These are phyloP conservation scores for Fusarium nodosum DNA, from an alignment of 2,329 filamentous ascomycete genomes.

Conservation along the genomic window DNA sequence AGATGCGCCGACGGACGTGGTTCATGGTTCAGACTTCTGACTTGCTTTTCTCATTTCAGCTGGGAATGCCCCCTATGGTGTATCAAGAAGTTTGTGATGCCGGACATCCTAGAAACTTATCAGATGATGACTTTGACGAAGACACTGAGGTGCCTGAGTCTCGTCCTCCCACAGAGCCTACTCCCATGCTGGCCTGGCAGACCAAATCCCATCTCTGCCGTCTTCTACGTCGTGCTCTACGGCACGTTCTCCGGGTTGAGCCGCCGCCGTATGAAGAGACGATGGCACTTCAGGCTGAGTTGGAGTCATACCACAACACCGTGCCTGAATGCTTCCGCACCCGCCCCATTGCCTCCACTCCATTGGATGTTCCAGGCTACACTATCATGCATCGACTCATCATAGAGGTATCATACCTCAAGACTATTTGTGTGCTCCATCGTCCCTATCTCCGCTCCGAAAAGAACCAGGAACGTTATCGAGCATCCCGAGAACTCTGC, in stretches of 20 bases:
- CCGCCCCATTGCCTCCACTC: constrained; percentile 58
- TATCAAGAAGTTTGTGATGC: constrained; percentile 63
- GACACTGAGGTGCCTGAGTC: constrained; percentile 58
- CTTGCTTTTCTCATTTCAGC: constrained; percentile 64
- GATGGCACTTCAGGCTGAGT: constrained; percentile 56
- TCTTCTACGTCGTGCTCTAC: constrained; percentile 60
- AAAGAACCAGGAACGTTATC: constrained; percentile 56
- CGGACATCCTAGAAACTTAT: constrained; percentile 61
- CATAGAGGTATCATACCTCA: constrained; percentile 63
- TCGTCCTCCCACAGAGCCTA: constrained; percentile 59
- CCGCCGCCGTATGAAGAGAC: constrained; percentile 55
- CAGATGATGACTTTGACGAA: constrained; percentile 67
- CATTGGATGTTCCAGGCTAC: constrained; percentile 59
- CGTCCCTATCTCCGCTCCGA: constrained; percentile 60
- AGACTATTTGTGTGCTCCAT: constrained; percentile 65
- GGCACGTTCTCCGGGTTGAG: constrained; percentile 57
- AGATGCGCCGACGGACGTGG: constrained; percentile 66
- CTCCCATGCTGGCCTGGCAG: constrained; percentile 59
- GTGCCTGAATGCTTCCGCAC: constrained; percentile 59
- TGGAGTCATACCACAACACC: constrained; percentile 54
- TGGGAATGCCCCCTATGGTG: constrained; percentile 66
- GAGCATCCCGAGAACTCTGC: constrained; percentile 58
- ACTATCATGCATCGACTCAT: constrained; percentile 64
- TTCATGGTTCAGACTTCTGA: constrained; percentile 63
- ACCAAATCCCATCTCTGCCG: constrained; percentile 60